Base-by-base conservation (phyloP, 768 basidiomycete genomes). In the Thelephora ganbajun region DNA sequence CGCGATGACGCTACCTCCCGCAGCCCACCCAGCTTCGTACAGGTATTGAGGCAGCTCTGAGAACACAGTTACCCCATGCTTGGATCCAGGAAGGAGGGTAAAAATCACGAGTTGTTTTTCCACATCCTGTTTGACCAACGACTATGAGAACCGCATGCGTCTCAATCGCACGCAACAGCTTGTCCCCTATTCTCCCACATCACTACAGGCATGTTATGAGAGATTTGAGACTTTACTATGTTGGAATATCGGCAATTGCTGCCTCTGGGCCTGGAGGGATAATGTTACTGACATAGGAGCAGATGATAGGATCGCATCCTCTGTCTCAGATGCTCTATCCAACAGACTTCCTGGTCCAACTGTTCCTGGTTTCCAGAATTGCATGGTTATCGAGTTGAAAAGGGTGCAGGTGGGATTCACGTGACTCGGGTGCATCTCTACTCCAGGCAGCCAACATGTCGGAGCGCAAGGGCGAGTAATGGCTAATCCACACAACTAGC, bases 1-100 rank as follows among this genome's bases (percentile, higher is more conserved):
- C 4, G 83, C 92, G 56, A 96, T 86, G 6, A 91, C 73, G 56
- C 77, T 80, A 3, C 87, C 87, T 43, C 84, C 73, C 2, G 72
- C 62, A 11, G 90, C 83, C 92, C 92, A 94, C n/a, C 90, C 91
- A 5, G 86, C 78, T 69, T 98, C 91, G 49, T 83, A 70, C 13
- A 98, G 75, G 64, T 88, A 99, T 64, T 98, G 96, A 1, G 96
- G 94, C 41, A 99, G 73, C 63, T 99, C 91, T 97, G 53, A 9
- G 41, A 46, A 35, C 49, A 58, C 51, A 48, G 56, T 51, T 51
- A 48, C 53, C 9, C 26, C 26, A 30, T 30, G 9, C 46, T 35
- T 47, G 35, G 23, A 41, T 26, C 49, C 39, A 54, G 33, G 50
- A 30, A 42, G 11, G 14, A 39, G 35, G 7, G 30, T 35, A 20